Base-by-base conservation (phyloP, 805 yeast genomes). In the Torulaspora delbrueckii region DNA sequence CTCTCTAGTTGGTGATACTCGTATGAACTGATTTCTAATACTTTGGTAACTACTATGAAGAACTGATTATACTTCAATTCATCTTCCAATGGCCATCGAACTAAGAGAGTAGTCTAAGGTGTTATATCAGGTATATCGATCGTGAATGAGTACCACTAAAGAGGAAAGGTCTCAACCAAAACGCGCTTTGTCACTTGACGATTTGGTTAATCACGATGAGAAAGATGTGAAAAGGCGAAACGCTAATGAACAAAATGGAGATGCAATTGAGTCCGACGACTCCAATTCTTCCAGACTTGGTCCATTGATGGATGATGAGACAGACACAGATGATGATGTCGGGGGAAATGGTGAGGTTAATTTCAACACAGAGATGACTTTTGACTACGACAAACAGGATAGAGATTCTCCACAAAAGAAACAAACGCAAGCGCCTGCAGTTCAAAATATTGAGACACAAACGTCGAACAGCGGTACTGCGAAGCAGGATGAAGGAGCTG, bases 181-280 rank as follows among this genome's bases (percentile, higher is more conserved):
- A 33, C 58, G 68, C 28, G 67, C 65, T 5, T 45, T 66, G 25
- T 65, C 70, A 1, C 39, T 66, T 36, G 66, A 62, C 38, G 68
- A 66, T 43, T 41, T 66, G 43, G 69, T 66, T 13, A 64, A 66
- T 45, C 68, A 65, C 48, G 69, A 65, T 39, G 62, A 59, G 24
- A 52, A 42, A 30, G 63, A 57, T 16, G 52, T 49, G 13, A 54
- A 57, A 47, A 37, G 56, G 23, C 56, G 54, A 35, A 16, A 31
- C 23, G 55, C 52, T 33, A 22, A 48, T 10, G 28, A 34, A 14
- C 46, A 50, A 23, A 36, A 42, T 8, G 14, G 42, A 12, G 46
- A 46, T 13, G 38, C 43, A 45, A 41, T 37, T 8, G 41, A 41
- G 3, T 24, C 42, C 13, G 45, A 46, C 7, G 31, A 34, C 18